Base-by-base conservation (phyloP, 2,329 filamentous ascomycete species). In the Ascosphaera aggregata region DNA sequence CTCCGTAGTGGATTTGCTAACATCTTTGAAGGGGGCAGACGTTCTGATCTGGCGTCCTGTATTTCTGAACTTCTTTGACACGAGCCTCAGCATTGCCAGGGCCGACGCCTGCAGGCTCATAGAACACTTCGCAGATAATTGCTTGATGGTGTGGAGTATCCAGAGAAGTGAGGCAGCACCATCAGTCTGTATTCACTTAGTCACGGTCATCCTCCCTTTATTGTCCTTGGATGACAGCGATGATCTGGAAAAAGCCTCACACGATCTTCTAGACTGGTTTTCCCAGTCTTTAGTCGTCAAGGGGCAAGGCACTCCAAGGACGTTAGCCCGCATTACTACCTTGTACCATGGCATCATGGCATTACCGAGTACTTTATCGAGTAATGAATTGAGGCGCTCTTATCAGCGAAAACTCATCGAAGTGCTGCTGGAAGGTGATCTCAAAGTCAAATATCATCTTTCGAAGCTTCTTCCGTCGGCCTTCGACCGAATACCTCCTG, bases 401-500 rank as follows among this genome's bases (percentile, higher is more conserved):
- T 64, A 71, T 7, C 60, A 80, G 44, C 81, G 79, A 7, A 79
- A 69, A 37, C 64, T 95, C 2, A 73, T 95, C 40, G 66, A 65
- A 9, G 70, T 95, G 17, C 61, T 95, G 5, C 61, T 67, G 34
- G 62, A 67, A 11, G 73, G 76, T 1, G 64, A 70, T 39, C 70
- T 86, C 48, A 55, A 64, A 9, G 76, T 89, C 36, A 89, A 91
- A 49, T 84, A 79, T 49, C 70, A 69, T 42, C 69, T 93, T 39
- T 76, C 78, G 0, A 63, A 71, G 40, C 66, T 67, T 2, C 61
- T 95, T 15, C 71, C 81, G 0, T 62, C 64, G 4, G 65, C 98
- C 18, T 98, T 98, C 53, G 69, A 73, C 9, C 66, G 80, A 1
- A 95, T 80, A 49, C 66, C 85, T n/a, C 65, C 94, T 1, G 77